These are phyloP conservation scores for Xerocomus nothofagi DNA, from an alignment of 1,284 basidiomycete genomes.

Conservation along the genomic window DNA sequence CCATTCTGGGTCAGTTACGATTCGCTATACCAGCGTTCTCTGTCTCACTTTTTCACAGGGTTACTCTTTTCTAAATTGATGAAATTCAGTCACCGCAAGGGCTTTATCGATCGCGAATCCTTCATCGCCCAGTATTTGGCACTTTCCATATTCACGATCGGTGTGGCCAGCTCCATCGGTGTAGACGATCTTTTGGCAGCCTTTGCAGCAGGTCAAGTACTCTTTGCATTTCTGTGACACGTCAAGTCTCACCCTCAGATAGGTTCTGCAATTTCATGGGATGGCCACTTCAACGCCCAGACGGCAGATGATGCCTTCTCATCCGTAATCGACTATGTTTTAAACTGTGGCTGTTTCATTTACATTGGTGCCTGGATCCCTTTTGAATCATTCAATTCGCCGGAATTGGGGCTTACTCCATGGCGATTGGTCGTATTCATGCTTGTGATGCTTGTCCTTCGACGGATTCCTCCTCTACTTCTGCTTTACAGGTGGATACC, in stretches of 20 bases:
- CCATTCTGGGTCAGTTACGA: conserved; percentile 57
- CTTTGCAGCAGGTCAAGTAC: conserved; percentile 80
- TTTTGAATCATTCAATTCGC: conserved; percentile 66
- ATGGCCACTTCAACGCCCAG: conserved; percentile 85
- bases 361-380: conserved; percentile 92
- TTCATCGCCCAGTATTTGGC: conserved; percentile 91
- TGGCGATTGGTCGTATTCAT: conserved; percentile 75
- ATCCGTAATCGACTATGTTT: conserved; percentile 81
- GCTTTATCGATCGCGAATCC: conserved; percentile 87
- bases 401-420: conserved; percentile 64
- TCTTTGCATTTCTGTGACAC: not conserved
- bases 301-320: conserved; percentile 87
- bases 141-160: conserved; percentile 78
- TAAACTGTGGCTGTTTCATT: conserved; percentile 87
- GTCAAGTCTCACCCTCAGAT: not conserved
- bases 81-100: conserved; percentile 74
- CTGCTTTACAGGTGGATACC: conserved; percentile 80
- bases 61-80: conserved; percentile 76
- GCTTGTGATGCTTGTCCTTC: conserved; percentile 64
- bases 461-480: conserved; percentile 77
- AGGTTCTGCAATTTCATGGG: conserved; percentile 92
- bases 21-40: not conserved
- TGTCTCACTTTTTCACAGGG: conserved; percentile 42
- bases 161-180: conserved; percentile 75
- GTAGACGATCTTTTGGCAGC: conserved; percentile 87